Base-by-base conservation (phyloP, 306 rosid species). In the Cucurbita argyrosperma region DNA sequence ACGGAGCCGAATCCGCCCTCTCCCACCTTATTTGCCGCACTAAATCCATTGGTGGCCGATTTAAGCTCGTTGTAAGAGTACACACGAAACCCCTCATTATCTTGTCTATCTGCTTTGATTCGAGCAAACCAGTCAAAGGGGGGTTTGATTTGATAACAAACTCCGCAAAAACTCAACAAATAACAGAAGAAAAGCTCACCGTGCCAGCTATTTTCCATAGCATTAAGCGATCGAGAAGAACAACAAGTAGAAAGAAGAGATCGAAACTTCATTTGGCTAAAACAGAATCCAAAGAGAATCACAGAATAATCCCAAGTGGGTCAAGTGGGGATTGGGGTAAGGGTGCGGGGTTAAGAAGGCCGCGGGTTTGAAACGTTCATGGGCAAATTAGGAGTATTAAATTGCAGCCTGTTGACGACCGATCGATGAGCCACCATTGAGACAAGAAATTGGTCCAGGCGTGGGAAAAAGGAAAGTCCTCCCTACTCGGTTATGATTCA, bases 1-100 rank as follows among this genome's bases (percentile, higher is more conserved):
- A 94, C 99, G 69, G 74, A 42, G 69, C 96, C 99, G 66, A 91
- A 94, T 40, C 96, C 96, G 7, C 99, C 99, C 80, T 89, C 85
- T 53, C 99, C 99, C 42, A 94, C 11, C 79, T 88, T 89, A 30
- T 80, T 72, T 4, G 93, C 77, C 51, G 84, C 61, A 60, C 74
- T 80, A 72, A 91, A 94, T 46, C 75, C 76, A 30, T 63, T 19
- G 14, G 99, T 94, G 14, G 95, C 95, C 2, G 84, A 78, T 82
- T 85, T 89, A 72, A 94, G 81, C 81, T 94, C 96, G 45, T 74
- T 76, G 60, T 65, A 80, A 49, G 90, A 80, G 79, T 89, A 94
- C 0, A 89, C 58, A 54, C 91, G 89, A 79, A 94, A 89, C 53
- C 54, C 80, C 63, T 83, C 88, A 57, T 76, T 81, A 63, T 67